Evolutionary conservation across 108 stramenopile species (phyloP), one percentile per base, ranked within the genome.

Genomic region (Nitzschia sp.): DNA sequence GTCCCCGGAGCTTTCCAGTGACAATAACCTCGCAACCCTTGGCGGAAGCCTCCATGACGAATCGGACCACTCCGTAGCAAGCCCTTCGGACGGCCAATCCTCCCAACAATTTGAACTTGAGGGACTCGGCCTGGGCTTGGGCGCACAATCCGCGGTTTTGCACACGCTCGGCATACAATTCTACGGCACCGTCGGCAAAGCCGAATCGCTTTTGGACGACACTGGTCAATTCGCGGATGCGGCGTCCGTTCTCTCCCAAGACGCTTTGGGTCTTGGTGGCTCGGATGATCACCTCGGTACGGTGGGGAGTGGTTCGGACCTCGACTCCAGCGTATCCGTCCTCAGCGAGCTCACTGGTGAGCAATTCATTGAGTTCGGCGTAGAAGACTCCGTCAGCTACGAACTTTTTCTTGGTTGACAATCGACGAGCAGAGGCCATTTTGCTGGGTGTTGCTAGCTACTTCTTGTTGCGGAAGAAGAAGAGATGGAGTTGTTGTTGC

Each of bases 21-120:
- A 99, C 99, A 71, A 98, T 87, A 56, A 98, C 97, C 87, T 99
- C 99, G 57, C 95, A 96, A 25, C 99, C 99, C 96, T 98, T 98
- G 76, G 99, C 99, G 48, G 90, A 92, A 15, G 95, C 93, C 76
- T 99, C 98, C 98, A 99, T 99, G 64, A 99, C 97, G 86, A 97
- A 97, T 70, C 97, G 97, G 22, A 99, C 93, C 43, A 99, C 97
- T 71, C 98, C 97, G 77, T 98, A 98, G 81, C 97, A 98, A 19
- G 99, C 99, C 69, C 99, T 97, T 82, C 99, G 96, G 54, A 98
- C 99, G 53, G 99, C 97, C 56, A 99, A 88, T 76, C 98, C 98
- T 59, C 95, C 97, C 59, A 99, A 78, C 55, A 99, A 91, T 84
- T 98, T 98, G 95, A 95, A 98, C 83, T 98, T 98, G 68, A 99